Percentiles rank a stretch among this genome's conserved stretches.
These are phyloP conservation scores for Rhodomyrtus psidioides DNA, from an alignment of 441 rosid species.

Conservation along the genomic window DNA sequence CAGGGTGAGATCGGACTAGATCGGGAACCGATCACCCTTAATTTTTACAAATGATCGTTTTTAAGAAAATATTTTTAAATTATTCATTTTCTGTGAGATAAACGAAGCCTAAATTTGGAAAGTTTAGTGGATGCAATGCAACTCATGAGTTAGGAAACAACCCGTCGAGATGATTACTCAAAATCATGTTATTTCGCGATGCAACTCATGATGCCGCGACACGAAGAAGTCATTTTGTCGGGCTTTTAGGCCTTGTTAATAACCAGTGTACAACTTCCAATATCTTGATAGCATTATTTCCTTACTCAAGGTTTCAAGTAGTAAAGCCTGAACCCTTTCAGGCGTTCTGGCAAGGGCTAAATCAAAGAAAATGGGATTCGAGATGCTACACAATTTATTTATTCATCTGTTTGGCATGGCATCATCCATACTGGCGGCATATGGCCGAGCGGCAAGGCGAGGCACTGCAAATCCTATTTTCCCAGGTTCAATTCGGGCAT, in stretches of 20 bases:
- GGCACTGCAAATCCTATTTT: not conserved
- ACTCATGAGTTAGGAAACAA: too few species aligned
- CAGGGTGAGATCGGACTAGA: too few species aligned
- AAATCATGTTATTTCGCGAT: not conserved
- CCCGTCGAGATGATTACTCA: not conserved
- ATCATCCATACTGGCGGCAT: not conserved
- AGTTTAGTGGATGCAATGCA: not conserved
- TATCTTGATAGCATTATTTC: not conserved
- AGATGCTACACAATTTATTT: not conserved
- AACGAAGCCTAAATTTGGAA: not conserved
- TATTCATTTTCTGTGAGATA: too few species aligned
- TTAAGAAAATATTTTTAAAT: too few species aligned
- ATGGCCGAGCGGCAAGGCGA: not conserved
- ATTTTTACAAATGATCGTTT: too few species aligned
- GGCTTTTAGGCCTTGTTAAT: not conserved
- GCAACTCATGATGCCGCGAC: not conserved
- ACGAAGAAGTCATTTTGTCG: not conserved
- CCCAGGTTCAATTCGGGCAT: not conserved
- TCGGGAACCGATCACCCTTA: too few species aligned
- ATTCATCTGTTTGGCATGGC: not conserved
- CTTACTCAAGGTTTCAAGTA: not conserved
- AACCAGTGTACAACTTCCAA: not conserved
- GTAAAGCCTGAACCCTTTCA: not conserved
- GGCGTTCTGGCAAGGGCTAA: not conserved
- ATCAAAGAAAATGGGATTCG: not conserved